Base-by-base conservation (phyloP, 306 rosid genomes). In the Pterocarpus macrocarpus region DNA sequence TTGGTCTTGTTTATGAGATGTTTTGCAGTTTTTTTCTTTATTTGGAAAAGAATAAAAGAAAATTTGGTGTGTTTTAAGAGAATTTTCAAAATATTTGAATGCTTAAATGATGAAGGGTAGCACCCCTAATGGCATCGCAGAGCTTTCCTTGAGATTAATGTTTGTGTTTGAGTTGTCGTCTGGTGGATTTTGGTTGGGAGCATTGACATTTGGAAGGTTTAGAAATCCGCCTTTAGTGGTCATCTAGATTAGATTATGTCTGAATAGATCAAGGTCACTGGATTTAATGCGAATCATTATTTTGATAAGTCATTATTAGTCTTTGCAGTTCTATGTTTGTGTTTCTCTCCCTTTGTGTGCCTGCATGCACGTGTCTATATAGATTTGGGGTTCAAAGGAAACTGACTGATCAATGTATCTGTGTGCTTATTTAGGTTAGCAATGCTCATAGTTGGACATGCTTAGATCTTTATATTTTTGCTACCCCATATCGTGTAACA, bases 381-480 rank as follows among this genome's bases (percentile, higher is more conserved):
- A 43, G 64, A 55, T 56, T 49, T 49, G 71, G 62, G 36, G 28
- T 50, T 84, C 66, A 38, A 16, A 8, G 45, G 87, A 33, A 55
- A 45, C 64, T 72, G 68, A 79, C 74, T 81, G 63, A 32, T 73
- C 50, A 41, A 59, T 75, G 28, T 55, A 36, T 69, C 11, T 74
- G 0, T 87, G 53, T 81, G 75, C 75, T 62, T 86, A 43, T 84
- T 69, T 89, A 96, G 99, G 92, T 88, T 81, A 87, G 88, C 74
- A 71, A 93, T 33, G 91, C 98, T 79, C 97, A 96, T 77, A 96
- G 99, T 78, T 96, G 94, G 97, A 89, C 94, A 32, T 96, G 99
- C 68, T 79, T 96, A 75, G 99, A 96, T 88, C 73, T 96, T 64
- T 96, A 96, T 82, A 81, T 96, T 81, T 96, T 93, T 82, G 99